These are phyloP conservation scores for Auxenochlorella protothecoides DNA, from an alignment of 139 green algal genomes.

Conservation along the genomic window DNA sequence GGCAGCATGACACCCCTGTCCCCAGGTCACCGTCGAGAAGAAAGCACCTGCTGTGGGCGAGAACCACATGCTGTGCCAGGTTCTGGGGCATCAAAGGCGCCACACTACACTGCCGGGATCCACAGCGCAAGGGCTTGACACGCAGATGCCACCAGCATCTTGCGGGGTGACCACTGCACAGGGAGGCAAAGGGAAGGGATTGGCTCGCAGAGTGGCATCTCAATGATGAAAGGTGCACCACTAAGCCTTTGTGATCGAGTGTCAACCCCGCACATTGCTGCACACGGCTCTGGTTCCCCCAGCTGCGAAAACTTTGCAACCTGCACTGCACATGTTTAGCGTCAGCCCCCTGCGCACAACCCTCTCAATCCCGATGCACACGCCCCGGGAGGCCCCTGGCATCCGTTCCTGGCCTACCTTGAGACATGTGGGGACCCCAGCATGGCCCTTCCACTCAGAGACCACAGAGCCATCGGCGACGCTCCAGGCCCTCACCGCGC, in stretches of 20 bases:
- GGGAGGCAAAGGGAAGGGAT: not conserved
- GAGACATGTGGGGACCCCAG: constrained; percentile 50
- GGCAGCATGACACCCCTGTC: too few species aligned
- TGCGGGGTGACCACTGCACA: constrained; percentile 49
- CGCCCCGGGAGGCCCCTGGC: not conserved
- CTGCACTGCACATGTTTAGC: too few species aligned
- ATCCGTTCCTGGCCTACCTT: constrained; percentile 11
- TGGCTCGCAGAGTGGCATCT: not conserved
- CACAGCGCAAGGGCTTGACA: constrained; percentile 66
- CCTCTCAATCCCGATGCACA: too few species aligned
- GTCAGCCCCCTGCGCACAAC: too few species aligned
- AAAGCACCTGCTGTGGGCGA: too few species aligned
- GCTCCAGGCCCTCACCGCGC: constrained; percentile 53
- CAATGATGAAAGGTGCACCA: not conserved
- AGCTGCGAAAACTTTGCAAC: too few species aligned
- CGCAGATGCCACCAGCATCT: constrained; percentile 64
- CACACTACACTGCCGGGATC: constrained; percentile 36
- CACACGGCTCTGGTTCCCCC: too few species aligned
- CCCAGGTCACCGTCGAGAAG: too few species aligned
- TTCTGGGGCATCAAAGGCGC: too few species aligned
- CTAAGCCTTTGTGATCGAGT: too few species aligned
- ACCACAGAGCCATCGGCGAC: constrained; percentile 45
- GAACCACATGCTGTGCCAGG: too few species aligned
- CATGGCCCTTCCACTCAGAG: constrained; percentile 47
- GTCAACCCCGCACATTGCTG: too few species aligned